Percentiles rank a stretch among this genome's conserved stretches.
Conservation (phyloP, 139 green algal species). For the Trebouxia sp. region DNA sequence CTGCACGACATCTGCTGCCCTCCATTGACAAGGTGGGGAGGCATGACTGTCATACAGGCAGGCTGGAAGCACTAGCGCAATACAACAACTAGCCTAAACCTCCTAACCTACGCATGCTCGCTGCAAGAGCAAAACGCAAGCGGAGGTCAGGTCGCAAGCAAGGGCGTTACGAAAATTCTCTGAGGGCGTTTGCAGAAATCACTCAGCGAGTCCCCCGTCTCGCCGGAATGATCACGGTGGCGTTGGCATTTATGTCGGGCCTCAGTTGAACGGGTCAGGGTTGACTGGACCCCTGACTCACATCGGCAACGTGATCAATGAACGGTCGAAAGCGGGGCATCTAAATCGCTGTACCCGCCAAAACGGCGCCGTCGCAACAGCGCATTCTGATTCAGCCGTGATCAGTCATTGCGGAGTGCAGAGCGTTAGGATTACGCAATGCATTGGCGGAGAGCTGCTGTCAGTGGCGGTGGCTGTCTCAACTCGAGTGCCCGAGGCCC, state of each 20-base stretch:
- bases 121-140: background rate
- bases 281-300: background rate
- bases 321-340: background rate
- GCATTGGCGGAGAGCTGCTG: background rate
- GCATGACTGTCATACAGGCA: slow-evolving; percentile 16
- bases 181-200: background rate
- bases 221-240: no score
- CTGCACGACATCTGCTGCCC: slow-evolving; percentile 2
- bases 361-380: background rate
- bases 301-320: background rate
- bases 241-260: slow-evolving; percentile 5
- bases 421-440: no score
- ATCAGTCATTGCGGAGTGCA: no score
- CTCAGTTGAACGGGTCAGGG: background rate
- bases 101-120: slow-evolving; percentile 23
- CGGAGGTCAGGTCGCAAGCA: background rate
- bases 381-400: no score
- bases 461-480: background rate
- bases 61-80: background rate
- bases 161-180: background rate
- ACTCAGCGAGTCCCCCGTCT: background rate
- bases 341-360: background rate
- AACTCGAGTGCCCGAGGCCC: slow-evolving; percentile 53
- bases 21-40: slow-evolving; percentile 28
- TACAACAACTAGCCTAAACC: background rate